phyloP scores from a whole-genome alignment of 2,329 filamentous ascomycete species.

The Tolypocladium guangdongense region DNA sequence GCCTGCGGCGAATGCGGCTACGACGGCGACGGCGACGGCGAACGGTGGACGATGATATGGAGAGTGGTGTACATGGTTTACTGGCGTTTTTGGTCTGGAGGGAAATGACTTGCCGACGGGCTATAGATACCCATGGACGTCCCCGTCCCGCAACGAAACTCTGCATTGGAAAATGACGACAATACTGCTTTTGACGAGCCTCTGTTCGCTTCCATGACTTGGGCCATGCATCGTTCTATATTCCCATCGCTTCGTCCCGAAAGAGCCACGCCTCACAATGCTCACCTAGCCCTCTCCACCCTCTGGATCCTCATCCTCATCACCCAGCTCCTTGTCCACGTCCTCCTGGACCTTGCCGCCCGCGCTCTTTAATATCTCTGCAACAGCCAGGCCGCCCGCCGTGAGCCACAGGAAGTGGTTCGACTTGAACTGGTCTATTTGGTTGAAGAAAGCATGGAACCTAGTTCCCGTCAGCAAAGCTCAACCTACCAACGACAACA shows the following conservation, averaged over 20 bases:
- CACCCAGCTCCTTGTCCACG: slow-evolving; percentile 37
- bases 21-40: background rate
- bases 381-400: slow-evolving; percentile 53
- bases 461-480: slow-evolving; percentile 26
- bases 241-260: background rate
- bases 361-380: slow-evolving; percentile 27
- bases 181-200: background rate
- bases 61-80: background rate
- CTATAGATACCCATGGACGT: slow-evolving; percentile 3
- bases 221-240: background rate
- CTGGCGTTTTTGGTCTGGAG: background rate
- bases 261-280: background rate
- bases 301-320: slow-evolving; percentile 41
- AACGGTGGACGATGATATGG: background rate
- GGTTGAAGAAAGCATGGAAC: slow-evolving; percentile 69
- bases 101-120: background rate
- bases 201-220: background rate
- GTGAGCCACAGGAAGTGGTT: slow-evolving; percentile 68
- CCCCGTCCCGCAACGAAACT: background rate
- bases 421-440: slow-evolving; percentile 63
- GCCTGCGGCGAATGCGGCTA: background rate
- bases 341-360: slow-evolving; percentile 28
- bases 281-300: slow-evolving; percentile 28
- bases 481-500: background rate
- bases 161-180: background rate